Percentiles rank a stretch among this genome's conserved stretches.
These are phyloP conservation scores for Coemansia sp. DNA, from an alignment of 192 early-diverging fungal genomes.

Conservation along the genomic window DNA sequence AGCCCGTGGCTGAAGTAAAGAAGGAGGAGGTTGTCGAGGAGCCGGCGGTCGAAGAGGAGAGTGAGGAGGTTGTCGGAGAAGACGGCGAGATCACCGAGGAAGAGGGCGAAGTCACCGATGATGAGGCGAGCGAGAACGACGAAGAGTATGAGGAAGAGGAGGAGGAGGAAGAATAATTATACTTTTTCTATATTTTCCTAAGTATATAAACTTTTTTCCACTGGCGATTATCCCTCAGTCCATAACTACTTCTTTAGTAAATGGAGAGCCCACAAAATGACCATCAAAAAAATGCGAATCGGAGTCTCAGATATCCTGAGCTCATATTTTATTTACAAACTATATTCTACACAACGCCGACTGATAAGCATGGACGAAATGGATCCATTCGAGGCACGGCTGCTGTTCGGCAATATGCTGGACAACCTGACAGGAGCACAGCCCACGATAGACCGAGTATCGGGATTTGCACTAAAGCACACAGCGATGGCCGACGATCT, in stretches of 20 bases:
- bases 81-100: slow-evolving; percentile 11
- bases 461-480: slow-evolving; percentile 50
- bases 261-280: background rate
- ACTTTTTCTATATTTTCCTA: background rate
- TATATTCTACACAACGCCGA: background rate
- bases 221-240: background rate
- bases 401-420: slow-evolving; percentile 58
- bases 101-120: background rate
- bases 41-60: background rate
- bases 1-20: slow-evolving; percentile 9
- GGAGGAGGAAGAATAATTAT: background rate
- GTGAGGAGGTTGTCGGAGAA: slow-evolving; percentile 1
- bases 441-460: slow-evolving; percentile 47
- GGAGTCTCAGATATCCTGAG: background rate
- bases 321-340: background rate
- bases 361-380: slow-evolving; percentile 44
- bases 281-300: background rate
- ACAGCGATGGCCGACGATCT: slow-evolving; percentile 43
- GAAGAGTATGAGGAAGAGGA: background rate
- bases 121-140: background rate
- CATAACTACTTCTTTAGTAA: background rate
- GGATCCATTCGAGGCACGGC: slow-evolving; percentile 55
- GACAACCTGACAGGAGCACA: slow-evolving; percentile 51
- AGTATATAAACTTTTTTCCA: background rate
- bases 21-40: background rate